These are phyloP conservation scores for Backusella circina DNA, from an alignment of 192 early-diverging fungal species.

Conservation along the genomic window DNA sequence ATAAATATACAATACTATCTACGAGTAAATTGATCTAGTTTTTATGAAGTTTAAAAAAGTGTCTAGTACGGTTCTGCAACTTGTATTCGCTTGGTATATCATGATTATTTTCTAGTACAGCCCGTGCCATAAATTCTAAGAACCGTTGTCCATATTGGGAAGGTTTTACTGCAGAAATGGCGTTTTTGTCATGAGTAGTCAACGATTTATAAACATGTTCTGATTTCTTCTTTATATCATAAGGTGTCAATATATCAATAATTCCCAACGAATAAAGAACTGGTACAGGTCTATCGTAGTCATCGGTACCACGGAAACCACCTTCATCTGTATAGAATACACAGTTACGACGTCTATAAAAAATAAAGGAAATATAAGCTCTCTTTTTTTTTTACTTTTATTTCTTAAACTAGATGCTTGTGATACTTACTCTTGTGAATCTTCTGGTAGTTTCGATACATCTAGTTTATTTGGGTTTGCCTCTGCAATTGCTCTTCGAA, in stretches of 20 bases:
- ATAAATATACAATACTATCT: neutral
- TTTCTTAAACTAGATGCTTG: neutral
- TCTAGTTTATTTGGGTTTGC: constrained; percentile 61
- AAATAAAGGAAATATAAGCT: neutral
- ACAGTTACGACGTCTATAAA: constrained; percentile 60
- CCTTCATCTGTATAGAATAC: constrained; percentile 92
- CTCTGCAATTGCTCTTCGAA: constrained; percentile 50
- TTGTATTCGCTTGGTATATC: constrained; percentile 39
- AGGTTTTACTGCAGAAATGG: constrained; percentile 86
- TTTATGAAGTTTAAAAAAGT: neutral
- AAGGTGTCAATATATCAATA: constrained; percentile 98
- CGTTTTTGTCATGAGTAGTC: constrained; percentile 70
- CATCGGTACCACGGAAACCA: constrained; percentile 82
- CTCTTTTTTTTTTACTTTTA: neutral
- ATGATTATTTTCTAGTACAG: constrained; percentile 45
- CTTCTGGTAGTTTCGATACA: constrained; percentile 56
- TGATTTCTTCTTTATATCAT: constrained; percentile 83
- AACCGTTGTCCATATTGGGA: constrained; percentile 86
- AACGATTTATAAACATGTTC: constrained; percentile 86
- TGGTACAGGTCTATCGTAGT: constrained; percentile 59
- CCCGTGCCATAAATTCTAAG: constrained; percentile 81
- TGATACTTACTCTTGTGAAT: constrained; percentile 17
- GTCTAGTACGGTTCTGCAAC: neutral
- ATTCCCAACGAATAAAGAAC: constrained; percentile 94
- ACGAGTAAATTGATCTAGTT: neutral